Base-by-base conservation (phyloP, 495 filamentous ascomycete genomes). In the Penicillium mononematosum region DNA sequence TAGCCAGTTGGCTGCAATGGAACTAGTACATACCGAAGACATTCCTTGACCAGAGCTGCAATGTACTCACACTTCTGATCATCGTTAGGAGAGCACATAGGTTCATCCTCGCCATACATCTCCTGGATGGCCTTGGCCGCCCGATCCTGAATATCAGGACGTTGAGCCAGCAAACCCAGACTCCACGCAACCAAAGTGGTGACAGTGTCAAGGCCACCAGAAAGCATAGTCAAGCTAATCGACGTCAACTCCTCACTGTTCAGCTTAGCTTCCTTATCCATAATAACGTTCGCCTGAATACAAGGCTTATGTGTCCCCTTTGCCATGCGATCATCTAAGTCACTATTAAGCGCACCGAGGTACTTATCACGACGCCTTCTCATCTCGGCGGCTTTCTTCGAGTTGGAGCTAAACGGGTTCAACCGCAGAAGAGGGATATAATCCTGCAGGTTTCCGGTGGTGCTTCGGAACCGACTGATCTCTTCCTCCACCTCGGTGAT, bases 161-260 rank as follows among this genome's bases (percentile, higher is more conserved):
- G 74, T 34, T 81, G 75, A 4, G 85, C 79, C 17, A 88, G 65
- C 20, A 83, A 67, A 4, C 78, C 78, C 56, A 88, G 73, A 62
- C 81, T 81, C 84, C 84, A 87, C n/a, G 81, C 79, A 16, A 87
- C 75, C 5, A 83, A 73, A 4, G 80, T 86, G 0, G 84, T 82
- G 31, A 87, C 80, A 0, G 85, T 87, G 59, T 88, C 84, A 25
- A 87, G 72, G 0, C 85, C 85, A 1, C 83, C 84, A 10, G 76
- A 78, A 19, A 87, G 68, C 78, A 87, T 84, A 3, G 83, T 86
- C 62, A 87, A 65, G 60, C 82, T 84, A 49, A 88, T 86, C 9
- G 78, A 77, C 5, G 75, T 82, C n/a, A 87, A 64, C 56, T 88
- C 85, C 39, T 81, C 78, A 2, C 73, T 71, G 59, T 81, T 81